Percentiles rank a stretch among this genome's conserved stretches.
phyloP scores from a whole-genome alignment of 805 yeast genomes.

The Yamadazyma endophytica region DNA sequence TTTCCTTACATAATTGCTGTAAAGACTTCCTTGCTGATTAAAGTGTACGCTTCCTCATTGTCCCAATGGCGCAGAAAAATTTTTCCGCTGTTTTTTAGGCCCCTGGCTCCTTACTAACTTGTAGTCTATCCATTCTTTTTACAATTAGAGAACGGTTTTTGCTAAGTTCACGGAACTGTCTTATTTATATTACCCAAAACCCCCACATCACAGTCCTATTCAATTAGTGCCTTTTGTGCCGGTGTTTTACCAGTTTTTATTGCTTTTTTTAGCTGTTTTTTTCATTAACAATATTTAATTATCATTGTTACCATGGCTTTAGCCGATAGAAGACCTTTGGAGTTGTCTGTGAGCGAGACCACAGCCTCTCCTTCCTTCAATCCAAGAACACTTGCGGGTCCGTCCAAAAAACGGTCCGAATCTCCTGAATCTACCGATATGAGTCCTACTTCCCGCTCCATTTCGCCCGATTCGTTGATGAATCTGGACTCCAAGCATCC shows the following conservation, averaged over 20 bases:
- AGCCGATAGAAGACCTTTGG: conserved; percentile 64
- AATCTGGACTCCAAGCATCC: conserved; percentile 17
- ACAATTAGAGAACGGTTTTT: too few species aligned
- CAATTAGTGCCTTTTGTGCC: neutral
- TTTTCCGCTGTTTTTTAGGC: too few species aligned
- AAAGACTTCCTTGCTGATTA: too few species aligned
- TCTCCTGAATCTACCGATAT: conserved; percentile 26
- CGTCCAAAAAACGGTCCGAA: too few species aligned
- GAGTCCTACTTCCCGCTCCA: conserved; percentile 36
- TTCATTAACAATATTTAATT: conserved; percentile 1
- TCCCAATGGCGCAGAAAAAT: too few species aligned
- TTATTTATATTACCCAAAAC: too few species aligned
- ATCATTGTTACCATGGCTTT: conserved; percentile 45
- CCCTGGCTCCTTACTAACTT: too few species aligned
- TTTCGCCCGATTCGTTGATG: conserved; percentile 42
- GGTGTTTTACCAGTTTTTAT: neutral
- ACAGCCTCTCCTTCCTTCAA: conserved; percentile 38
- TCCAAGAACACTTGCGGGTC: conserved; percentile 23
- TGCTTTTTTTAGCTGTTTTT: conserved; percentile 1
- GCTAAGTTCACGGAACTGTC: too few species aligned
- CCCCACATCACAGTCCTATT: conserved; percentile 1
- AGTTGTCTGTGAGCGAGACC: conserved; percentile 47
- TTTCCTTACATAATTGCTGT: too few species aligned
- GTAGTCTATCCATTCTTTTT: too few species aligned
- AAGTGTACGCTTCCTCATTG: too few species aligned